Base-by-base conservation (phyloP, 352 stramenopile genomes). In the Globisporangium rhizosaccharum region DNA sequence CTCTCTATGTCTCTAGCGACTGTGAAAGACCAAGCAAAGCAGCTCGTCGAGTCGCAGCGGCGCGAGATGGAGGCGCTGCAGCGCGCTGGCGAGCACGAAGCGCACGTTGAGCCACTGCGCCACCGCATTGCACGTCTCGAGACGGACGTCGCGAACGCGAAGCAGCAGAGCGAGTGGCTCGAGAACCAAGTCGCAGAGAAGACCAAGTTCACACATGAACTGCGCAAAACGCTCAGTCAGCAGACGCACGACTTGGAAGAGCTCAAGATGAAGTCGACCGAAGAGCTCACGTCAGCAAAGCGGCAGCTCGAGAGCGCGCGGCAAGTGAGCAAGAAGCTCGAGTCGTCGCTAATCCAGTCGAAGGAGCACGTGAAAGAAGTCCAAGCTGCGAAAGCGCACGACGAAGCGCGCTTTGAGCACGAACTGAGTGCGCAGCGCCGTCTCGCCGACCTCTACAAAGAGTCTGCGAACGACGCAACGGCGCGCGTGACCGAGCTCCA, bases 291-390 rank as follows among this genome's bases (percentile, higher is more conserved):
- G 54, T 79, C 73, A 25, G 57, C 59, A 23, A 79, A 72, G 41
- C 68, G 72, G 5, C 79, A 89, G 65, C 58, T 92, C 20, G 76
- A 90, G 54, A 87, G 69, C 41, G 69, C 76, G 20, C 73, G 76
- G 9, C 65, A 82, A n/a, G 64, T 74, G 2, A 75, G 69, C 54
- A 85, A 88, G 67, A 90, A 89, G 56, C 71, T 88, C 37, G 82
- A 90, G 23, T 76, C 58, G 36, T 62, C 69, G 23, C 59, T 92
- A 11, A 73, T 90, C 26, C 74, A 86, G 51, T 72, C 67, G 49
- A 86, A 88, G 48, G 81, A 91, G 54, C 68, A 71, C n/a, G 55
- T 92, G 8, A 88, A 89, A 62, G 79, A 90, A 51, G 65, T 84
- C 14, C 75, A 88, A 26, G 76, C 76, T 0, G 59, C 71, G 14